Conservation (phyloP, 345 rosid genomes). For the Turnera subulata region DNA sequence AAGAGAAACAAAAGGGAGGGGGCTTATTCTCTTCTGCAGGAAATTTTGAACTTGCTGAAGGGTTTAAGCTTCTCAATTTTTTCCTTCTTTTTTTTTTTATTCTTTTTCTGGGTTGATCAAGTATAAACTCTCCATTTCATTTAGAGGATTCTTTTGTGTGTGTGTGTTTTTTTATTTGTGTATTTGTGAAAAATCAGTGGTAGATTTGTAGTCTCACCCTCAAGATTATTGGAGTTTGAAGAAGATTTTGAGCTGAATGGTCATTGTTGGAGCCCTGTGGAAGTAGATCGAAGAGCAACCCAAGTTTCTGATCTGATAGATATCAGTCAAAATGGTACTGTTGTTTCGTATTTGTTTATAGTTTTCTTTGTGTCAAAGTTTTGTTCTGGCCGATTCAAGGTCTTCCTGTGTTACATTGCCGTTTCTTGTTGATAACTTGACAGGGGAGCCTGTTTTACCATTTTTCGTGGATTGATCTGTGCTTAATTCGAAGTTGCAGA, state of each 20-base stretch:
- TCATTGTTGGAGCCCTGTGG: constrained; percentile 25
- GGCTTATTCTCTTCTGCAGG: constrained; percentile 44
- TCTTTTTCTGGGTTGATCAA: neutral
- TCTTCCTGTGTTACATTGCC: neutral
- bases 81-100: neutral
- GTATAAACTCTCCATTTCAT: constrained; percentile 8
- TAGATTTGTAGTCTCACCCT: neutral
- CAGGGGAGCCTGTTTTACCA: constrained; percentile 6
- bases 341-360: neutral
- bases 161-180: constrained; percentile 15
- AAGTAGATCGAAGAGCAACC: constrained; percentile 44
- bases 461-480: constrained; percentile 37
- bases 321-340: constrained; percentile 35
- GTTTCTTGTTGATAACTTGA: constrained; percentile 1
- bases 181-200: constrained; percentile 14
- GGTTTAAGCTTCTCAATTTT: constrained; percentile 39
- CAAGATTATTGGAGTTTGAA: constrained; percentile 3
- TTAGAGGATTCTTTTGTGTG: neutral
- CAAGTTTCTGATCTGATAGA: constrained; percentile 40
- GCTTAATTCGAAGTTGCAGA: constrained; percentile 15
- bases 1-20: neutral
- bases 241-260: constrained; percentile 24
- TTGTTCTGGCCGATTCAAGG: neutral
- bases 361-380: neutral
- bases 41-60: constrained; percentile 29